Evolutionary conservation across 78 protist genomes (phyloP).

Genomic region (Isochrysis galbana): DNA sequence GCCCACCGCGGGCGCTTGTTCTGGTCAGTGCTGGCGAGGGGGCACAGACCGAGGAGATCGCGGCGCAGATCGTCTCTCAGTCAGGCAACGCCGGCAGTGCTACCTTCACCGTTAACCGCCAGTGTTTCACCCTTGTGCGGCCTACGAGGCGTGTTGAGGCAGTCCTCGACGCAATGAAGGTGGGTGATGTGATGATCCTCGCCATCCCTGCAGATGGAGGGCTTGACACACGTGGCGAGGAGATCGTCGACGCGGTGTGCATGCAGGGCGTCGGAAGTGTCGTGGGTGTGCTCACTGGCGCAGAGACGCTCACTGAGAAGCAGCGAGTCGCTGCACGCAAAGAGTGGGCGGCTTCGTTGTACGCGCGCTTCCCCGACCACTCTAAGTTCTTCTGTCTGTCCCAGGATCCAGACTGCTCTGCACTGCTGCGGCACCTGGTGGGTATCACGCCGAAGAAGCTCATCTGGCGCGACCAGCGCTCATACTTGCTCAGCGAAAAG

Average conservation of each 20-base stretch:
- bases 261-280: background rate
- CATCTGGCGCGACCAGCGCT: conserved; percentile 47
- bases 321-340: background rate
- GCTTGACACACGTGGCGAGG: background rate
- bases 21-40: background rate
- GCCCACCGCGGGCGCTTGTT: background rate
- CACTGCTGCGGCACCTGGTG: background rate
- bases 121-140: background rate
- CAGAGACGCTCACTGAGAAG: background rate
- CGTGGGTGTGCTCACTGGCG: background rate
- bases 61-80: background rate
- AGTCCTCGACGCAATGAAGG: conserved; percentile 18
- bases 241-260: background rate
- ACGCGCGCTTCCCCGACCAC: background rate
- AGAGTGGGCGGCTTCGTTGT: background rate
- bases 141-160: background rate
- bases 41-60: background rate
- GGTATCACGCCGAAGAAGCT: background rate
- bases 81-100: background rate
- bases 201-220: background rate
- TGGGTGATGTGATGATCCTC: background rate
- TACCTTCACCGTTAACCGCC: background rate
- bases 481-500: conserved; percentile 56
- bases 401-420: background rate
- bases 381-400: background rate